A percentile compares a stretch with the other conserved stretches of the same genome.
Conservation (phyloP, 148 eudicot species). For the Rhododendron simsii region DNA sequence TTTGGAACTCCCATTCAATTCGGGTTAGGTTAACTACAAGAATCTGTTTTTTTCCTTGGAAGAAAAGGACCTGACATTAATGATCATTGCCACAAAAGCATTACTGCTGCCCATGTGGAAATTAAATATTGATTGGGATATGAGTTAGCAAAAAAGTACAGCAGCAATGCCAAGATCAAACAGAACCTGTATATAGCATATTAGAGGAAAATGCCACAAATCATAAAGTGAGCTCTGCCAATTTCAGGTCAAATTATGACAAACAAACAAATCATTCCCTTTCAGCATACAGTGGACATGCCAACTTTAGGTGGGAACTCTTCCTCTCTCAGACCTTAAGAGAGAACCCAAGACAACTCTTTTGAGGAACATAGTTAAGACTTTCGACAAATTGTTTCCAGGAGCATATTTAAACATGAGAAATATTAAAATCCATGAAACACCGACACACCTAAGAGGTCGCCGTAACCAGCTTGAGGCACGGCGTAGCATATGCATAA, state of each 20-base stretch:
- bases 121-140: neutral
- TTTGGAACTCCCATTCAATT: neutral
- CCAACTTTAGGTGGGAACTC: neutral
- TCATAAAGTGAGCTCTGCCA: neutral
- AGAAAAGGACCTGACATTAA: neutral
- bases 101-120: neutral
- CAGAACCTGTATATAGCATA: neutral
- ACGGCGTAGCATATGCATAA: neutral
- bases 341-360: neutral
- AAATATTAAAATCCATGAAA: neutral
- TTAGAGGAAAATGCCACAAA: neutral
- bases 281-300: neutral
- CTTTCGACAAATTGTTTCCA: neutral
- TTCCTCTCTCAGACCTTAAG: neutral
- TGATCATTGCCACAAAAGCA: neutral
- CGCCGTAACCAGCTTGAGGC: neutral
- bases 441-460: neutral
- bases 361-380: neutral
- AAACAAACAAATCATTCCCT: neutral
- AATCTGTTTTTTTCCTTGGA: neutral
- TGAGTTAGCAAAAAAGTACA: neutral
- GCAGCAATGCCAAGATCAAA: neutral
- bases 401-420: neutral
- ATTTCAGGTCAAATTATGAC: neutral
- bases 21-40: neutral